A percentile compares a stretch with the other conserved stretches of the same genome.
Conservation (phyloP, 305 asterid genomes). For the Ajuga reptans region DNA sequence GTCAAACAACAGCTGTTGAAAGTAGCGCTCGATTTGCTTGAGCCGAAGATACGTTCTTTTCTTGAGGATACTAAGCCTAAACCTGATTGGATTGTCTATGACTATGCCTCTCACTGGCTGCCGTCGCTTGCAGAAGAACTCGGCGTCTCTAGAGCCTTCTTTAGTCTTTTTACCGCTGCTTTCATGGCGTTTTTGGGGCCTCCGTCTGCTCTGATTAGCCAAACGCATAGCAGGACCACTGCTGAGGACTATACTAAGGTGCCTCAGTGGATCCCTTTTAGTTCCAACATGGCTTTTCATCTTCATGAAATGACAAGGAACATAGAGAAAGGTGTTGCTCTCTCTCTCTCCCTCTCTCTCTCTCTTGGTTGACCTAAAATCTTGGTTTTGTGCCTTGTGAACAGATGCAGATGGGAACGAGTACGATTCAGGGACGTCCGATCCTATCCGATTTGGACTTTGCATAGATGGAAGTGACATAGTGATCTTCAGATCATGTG, state of each 20-base stretch:
- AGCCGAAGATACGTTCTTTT: slow-evolving; percentile 39
- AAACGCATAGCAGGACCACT: slow-evolving; percentile 26
- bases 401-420: slow-evolving; percentile 54
- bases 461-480: slow-evolving; percentile 52
- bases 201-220: slow-evolving; percentile 35
- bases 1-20: slow-evolving; percentile 60
- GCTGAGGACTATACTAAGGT: slow-evolving; percentile 53
- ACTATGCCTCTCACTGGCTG: slow-evolving; percentile 79
- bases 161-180: slow-evolving; percentile 76
- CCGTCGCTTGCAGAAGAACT: slow-evolving; percentile 39
- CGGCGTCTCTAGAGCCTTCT: slow-evolving; percentile 41
- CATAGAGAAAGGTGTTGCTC: slow-evolving; percentile 40
- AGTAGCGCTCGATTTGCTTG: slow-evolving; percentile 60
- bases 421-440: slow-evolving; percentile 62
- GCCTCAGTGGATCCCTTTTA: slow-evolving; percentile 68
- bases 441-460: slow-evolving; percentile 46
- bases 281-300: slow-evolving; percentile 39
- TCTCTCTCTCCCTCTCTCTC: background rate
- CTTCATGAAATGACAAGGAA: slow-evolving; percentile 54
- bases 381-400: background rate
- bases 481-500: slow-evolving; percentile 52
- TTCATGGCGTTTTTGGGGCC: slow-evolving; percentile 59
- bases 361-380: background rate
- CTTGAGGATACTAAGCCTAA: slow-evolving; percentile 41
- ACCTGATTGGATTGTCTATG: slow-evolving; percentile 74